Percentiles rank a stretch among this genome's conserved stretches.
Conservation (phyloP, 306 rosid genomes). For the Malus sieversii region DNA sequence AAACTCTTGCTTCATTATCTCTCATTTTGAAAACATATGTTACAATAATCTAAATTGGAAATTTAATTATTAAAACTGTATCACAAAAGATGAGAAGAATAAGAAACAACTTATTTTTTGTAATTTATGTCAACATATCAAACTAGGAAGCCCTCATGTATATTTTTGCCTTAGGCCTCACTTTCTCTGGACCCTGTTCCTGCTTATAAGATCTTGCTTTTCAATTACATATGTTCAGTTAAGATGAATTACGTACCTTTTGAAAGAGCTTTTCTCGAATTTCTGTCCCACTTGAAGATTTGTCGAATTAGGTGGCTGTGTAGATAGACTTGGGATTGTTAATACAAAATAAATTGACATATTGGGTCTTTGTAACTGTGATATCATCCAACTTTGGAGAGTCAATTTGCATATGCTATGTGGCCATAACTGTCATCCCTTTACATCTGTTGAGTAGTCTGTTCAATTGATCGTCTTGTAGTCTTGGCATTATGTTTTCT, state of each 20-base stretch:
- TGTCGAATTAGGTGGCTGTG: background rate
- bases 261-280: background rate
- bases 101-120: background rate
- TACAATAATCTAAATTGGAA: background rate
- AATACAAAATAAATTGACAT: background rate
- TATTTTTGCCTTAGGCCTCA: background rate
- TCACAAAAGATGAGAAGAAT: background rate
- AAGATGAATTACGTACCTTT: background rate
- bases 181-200: background rate
- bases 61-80: background rate
- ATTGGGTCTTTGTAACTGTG: background rate
- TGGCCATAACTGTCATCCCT: background rate
- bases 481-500: background rate
- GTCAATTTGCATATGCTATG: background rate
- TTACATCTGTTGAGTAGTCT: background rate
- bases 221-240: background rate
- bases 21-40: background rate
- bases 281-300: background rate
- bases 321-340: background rate
- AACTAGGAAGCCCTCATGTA: background rate
- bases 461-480: background rate
- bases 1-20: background rate
- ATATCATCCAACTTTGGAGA: background rate
- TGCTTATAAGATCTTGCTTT: background rate
- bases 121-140: background rate